A percentile compares a stretch with the other conserved stretches of the same genome.
phyloP scores from a whole-genome alignment of 2,329 filamentous ascomycete genomes.

The Fusarium buxicola region DNA sequence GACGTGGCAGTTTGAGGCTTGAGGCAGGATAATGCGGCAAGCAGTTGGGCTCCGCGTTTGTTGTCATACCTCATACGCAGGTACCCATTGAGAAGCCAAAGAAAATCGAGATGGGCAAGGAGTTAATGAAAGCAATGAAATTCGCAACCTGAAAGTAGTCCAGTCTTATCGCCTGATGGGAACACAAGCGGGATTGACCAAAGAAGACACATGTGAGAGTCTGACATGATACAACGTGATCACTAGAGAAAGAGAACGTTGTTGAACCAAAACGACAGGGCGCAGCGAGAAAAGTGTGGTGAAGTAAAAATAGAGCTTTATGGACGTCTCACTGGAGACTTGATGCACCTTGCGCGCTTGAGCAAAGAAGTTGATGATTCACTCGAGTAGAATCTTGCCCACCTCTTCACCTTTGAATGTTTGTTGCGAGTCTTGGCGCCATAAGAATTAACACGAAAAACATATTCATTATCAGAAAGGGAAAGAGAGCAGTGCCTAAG shows the following conservation, averaged over 20 bases:
- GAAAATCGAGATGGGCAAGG: background rate
- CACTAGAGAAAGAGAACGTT: slow-evolving; percentile 11
- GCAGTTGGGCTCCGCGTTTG: background rate
- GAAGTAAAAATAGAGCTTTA: background rate
- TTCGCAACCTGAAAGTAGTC: background rate
- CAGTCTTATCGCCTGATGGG: background rate
- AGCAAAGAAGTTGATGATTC: background rate
- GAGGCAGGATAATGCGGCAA: background rate
- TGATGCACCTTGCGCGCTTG: background rate
- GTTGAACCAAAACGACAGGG: background rate
- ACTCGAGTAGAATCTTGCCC: background rate
- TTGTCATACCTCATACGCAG: slow-evolving; percentile 29
- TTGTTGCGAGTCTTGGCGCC: too few species aligned
- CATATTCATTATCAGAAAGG: background rate
- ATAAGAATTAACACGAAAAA: too few species aligned
- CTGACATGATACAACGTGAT: slow-evolving; percentile 18
- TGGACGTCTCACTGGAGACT: background rate
- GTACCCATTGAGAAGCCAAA: slow-evolving; percentile 10
- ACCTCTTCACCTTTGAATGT: too few species aligned
- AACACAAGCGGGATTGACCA: slow-evolving; percentile 11
- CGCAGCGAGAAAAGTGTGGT: background rate
- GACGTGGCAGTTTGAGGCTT: background rate
- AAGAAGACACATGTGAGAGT: slow-evolving; percentile 6
- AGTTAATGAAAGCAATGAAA: background rate
- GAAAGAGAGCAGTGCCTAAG: too few species aligned